These are phyloP conservation scores for Gaillardinia entomophila DNA, from an alignment of 805 yeast genomes.

Conservation along the genomic window DNA sequence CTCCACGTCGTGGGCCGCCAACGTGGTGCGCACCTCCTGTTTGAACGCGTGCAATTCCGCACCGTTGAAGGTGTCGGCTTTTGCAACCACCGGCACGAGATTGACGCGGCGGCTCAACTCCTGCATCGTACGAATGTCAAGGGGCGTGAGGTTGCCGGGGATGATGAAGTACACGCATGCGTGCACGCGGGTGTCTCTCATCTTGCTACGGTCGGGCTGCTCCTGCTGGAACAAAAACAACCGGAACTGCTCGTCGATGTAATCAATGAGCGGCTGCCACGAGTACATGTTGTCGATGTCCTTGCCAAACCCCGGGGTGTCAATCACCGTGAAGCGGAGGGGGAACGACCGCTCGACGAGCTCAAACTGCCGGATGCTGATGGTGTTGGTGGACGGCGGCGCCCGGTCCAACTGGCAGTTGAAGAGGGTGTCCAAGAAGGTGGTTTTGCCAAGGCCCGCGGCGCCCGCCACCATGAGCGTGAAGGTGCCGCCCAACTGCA, in stretches of 20 bases:
- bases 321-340: slow-evolving; percentile 58
- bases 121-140: slow-evolving; percentile 33
- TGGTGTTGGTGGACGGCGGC: slow-evolving; percentile 13
- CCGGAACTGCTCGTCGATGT: slow-evolving; percentile 75
- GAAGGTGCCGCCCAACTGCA: neutral
- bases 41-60: slow-evolving; percentile 22
- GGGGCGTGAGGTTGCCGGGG: slow-evolving; percentile 15
- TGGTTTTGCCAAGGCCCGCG: slow-evolving; percentile 19
- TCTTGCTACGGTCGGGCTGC: slow-evolving; percentile 20
- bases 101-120: slow-evolving; percentile 27
- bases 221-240: slow-evolving; percentile 65
- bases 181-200: slow-evolving; percentile 68
- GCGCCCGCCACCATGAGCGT: neutral
- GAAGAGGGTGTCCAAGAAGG: slow-evolving; percentile 20
- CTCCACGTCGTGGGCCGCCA: slow-evolving; percentile 18
- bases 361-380: slow-evolving; percentile 37
- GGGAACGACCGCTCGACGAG: slow-evolving; percentile 56
- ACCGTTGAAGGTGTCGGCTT: slow-evolving; percentile 27
- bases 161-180: slow-evolving; percentile 78
- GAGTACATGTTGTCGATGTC: slow-evolving; percentile 45
- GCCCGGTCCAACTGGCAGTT: slow-evolving; percentile 10
- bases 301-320: slow-evolving; percentile 75
- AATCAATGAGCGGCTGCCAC: slow-evolving; percentile 49
- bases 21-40: slow-evolving; percentile 13
- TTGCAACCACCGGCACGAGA: slow-evolving; percentile 34